phyloP scores from a whole-genome alignment of 106 monocot species.

The Phalaenopsis equestris region DNA sequence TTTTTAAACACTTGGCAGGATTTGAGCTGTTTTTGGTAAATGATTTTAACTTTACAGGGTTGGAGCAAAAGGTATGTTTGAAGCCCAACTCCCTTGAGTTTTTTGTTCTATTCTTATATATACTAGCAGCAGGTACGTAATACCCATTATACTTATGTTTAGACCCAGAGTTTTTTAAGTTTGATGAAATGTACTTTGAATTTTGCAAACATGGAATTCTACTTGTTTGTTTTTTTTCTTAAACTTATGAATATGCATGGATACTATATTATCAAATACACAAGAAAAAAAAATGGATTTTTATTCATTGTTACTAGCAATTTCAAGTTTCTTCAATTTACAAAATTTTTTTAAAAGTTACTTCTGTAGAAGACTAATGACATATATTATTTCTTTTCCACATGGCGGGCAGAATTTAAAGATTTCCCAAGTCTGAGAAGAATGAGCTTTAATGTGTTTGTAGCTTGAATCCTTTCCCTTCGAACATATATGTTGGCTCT shows the following conservation, averaged over 20 bases:
- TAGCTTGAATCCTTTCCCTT: background rate
- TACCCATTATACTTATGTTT: background rate
- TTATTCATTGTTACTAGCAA: background rate
- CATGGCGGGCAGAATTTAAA: background rate
- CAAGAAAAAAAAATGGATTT: background rate
- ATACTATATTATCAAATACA: background rate
- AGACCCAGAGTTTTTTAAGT: background rate
- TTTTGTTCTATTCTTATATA: background rate
- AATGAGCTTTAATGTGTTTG: background rate
- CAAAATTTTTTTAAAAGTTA: background rate
- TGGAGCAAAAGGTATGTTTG: constrained; percentile 93
- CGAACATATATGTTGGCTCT: background rate
- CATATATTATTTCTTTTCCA: background rate
- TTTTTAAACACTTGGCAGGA: background rate
- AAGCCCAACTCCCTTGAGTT: constrained; percentile 11
- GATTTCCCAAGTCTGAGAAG: background rate
- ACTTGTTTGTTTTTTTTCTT: background rate
- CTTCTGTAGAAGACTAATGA: background rate
- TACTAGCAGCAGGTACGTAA: background rate
- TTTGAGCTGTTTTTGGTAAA: background rate
- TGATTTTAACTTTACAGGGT: constrained; percentile 57
- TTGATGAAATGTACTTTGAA: background rate
- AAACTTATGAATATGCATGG: background rate
- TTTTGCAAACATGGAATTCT: background rate
- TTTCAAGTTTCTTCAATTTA: background rate